Conservation (phyloP, 2,329 filamentous ascomycete species). For the Colletotrichum sp. region DNA sequence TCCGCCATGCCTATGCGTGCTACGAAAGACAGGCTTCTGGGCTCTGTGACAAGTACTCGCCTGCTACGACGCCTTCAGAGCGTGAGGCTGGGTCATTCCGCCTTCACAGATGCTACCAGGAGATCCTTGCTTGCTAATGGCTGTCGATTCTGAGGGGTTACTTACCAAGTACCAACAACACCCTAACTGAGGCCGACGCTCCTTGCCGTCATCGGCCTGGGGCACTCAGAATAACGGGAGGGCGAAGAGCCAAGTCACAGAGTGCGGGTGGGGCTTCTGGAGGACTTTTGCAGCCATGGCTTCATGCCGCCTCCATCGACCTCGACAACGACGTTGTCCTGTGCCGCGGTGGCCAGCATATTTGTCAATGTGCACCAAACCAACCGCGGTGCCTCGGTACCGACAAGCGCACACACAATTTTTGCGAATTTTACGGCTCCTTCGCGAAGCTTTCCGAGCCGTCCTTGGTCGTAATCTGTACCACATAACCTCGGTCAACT, state of each 20-base stretch:
- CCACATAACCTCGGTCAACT: neutral
- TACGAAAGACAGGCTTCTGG: neutral
- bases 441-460: neutral
- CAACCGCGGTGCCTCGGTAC: neutral
- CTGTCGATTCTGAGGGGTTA: neutral
- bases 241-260: neutral
- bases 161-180: neutral
- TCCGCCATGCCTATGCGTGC: neutral
- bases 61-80: neutral
- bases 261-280: conserved; percentile 1
- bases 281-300: conserved; percentile 2
- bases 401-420: neutral
- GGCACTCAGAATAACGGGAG: neutral
- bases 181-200: neutral
- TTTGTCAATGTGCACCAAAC: neutral
- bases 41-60: neutral
- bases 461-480: neutral
- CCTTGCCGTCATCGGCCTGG: neutral
- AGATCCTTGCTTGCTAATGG: neutral
- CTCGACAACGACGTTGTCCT: neutral
- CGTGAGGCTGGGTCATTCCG: neutral
- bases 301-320: neutral
- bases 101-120: neutral
- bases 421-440: neutral
- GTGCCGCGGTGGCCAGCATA: neutral